Base-by-base conservation (phyloP, 108 stramenopile species). In the Cylindrotheca closterium region DNA sequence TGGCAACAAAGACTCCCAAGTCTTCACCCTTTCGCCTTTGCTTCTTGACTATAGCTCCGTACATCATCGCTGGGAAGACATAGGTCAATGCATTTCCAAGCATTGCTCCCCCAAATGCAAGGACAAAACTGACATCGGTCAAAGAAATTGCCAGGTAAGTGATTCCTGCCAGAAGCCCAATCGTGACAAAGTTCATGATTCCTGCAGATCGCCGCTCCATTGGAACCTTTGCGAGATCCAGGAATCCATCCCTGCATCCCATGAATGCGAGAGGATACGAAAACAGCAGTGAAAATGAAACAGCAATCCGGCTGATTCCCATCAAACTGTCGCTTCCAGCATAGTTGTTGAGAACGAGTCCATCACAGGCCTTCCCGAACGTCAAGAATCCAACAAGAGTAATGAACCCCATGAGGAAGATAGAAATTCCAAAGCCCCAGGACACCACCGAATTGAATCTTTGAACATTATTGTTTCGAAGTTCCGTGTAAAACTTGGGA, bases 261-360 rank as follows among this genome's bases (percentile, higher is more conserved):
- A 85, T 63, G 50, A 85, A 85, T 18, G 74, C 79, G 28, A 85
- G 63, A 1, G 84, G 84, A 47, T 81, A 85, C 18, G 70, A 73
- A 47, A 94, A 97, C 8, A 97, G 84, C 47, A 99, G 80, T 17
- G 95, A 86, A 4, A 93, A 71, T 21, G 92, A 94, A 29, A 99
- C 93, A 21, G 95, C 96, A 23, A 96, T 74, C n/a, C 96, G 89
- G 54, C 89, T 87, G 31, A 87, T 52, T 4, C 86, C 80, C 75
- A 94, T 92, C 63, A 91, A 82, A 2, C 67, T 42, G 83, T 99
- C 98, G 30, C 81, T 82, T 34, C 69, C 78, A 4, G 94, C 86
- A 67, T 96, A 99, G 65, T 97, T 97, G 78, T 97, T 97, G 65
- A 99, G 71, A 47, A 97, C 89, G 47, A 99, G 74, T 27, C 98